Evolutionary conservation across 192 early-diverging fungal genomes (phyloP), one percentile per base, ranked within the genome.

Genomic region (Obelidium mucronatum): DNA sequence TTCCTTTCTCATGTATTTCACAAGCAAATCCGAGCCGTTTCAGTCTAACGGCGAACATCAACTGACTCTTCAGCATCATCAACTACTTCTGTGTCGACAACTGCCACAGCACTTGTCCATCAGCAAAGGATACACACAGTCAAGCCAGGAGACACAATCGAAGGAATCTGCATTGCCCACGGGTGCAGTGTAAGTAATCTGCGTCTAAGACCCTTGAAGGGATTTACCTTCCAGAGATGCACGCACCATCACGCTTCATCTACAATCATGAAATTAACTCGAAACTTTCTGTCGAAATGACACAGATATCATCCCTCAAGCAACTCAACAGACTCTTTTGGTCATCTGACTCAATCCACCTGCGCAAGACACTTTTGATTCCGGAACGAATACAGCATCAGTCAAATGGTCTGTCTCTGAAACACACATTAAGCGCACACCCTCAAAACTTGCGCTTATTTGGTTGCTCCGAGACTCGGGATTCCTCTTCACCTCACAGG

Each of bases 261-360:
- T 30, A 0, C 55, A 58, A 58, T 8, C 24, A 58, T 24, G 11
- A 26, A 22, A 48, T 15, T 15, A 15, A 6, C 44, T 48, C 8
- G 19, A 48, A 19, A 48, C 19, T 19, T 15, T 48, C 44, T 15
- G 8, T 19, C 44, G 17, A 58, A 8, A 6, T 22, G 24, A 6
- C 6, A 42, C 48, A 74, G 73, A n/a, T 67, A 6, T 31, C 63
- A n/a, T 62, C 67, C 31, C 48, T 76, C n/a, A 66, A 67, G 37
- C 40, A 52, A 4, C 53, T 76, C 52, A 76, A 76, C 64, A 30
- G 40, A 19, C 74, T 76, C 5, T 37, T 51, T 3, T 78, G 67
- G 76, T 36, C 22, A 28, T 59, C 34, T 22, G 74, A 76, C 36
- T 68, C 74, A 17, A 67, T 76, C 63, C 74, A 76, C 40, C 65